A percentile compares a stretch with the other conserved stretches of the same genome.
Conservation (phyloP, 345 rosid genomes). For the Brassica cretica region DNA sequence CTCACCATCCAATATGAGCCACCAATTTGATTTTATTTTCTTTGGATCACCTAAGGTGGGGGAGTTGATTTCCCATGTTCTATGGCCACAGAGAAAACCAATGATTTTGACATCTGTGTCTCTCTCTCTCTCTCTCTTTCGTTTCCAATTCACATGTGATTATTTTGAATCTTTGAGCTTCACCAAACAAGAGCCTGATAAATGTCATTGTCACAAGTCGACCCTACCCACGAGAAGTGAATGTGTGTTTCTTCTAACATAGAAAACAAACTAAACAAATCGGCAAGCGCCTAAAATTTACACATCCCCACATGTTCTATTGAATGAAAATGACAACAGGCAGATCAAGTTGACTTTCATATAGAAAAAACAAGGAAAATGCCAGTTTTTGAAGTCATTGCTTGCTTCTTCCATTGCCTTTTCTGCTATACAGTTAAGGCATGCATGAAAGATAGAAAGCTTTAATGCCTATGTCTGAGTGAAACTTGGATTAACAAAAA, state of each 20-base stretch:
- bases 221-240: constrained; percentile 25
- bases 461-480: not conserved
- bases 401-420: not conserved
- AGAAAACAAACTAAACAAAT: constrained; percentile 11
- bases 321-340: constrained; percentile 15
- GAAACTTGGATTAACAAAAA: constrained; percentile 7
- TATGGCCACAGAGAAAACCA: constrained; percentile 30
- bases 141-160: constrained; percentile 29
- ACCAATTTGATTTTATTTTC: constrained; percentile 26
- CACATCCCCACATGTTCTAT: constrained; percentile 28
- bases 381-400: not conserved
- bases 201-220: constrained; percentile 28
- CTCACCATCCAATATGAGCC: constrained; percentile 33
- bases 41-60: constrained; percentile 36
- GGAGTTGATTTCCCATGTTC: constrained; percentile 38
- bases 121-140: constrained; percentile 35
- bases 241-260: constrained; percentile 17
- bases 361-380: not conserved
- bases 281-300: constrained; percentile 16
- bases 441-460: not conserved
- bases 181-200: constrained; percentile 30
- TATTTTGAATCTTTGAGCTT: not conserved
- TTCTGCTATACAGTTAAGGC: not conserved
- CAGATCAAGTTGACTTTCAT: not conserved
- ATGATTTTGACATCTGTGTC: constrained; percentile 38